phyloP scores from a whole-genome alignment of 371 early-diverging fungal species.

The Mortierella sp. region DNA sequence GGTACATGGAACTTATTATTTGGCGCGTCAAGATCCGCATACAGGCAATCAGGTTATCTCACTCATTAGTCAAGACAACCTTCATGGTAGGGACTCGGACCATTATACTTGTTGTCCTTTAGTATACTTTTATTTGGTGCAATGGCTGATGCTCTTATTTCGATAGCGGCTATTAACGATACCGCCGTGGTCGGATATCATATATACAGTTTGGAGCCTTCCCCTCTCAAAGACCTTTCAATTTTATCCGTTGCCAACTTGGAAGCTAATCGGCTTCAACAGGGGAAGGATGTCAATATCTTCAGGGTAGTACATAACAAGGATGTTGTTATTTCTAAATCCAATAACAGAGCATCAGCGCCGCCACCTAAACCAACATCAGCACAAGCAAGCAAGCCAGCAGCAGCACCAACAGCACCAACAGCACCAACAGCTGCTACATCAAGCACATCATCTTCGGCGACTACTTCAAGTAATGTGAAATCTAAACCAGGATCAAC shows the following conservation, averaged over 20 bases:
- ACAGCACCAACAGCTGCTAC: background rate
- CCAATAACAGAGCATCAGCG: conserved; percentile 14
- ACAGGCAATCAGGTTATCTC: conserved; percentile 36
- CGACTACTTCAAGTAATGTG: background rate
- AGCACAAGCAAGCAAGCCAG: background rate
- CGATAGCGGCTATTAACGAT: conserved; percentile 28
- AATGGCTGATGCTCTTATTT: too few species aligned
- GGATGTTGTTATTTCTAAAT: conserved; percentile 15
- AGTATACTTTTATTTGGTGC: too few species aligned
- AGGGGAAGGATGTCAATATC: conserved; percentile 45
- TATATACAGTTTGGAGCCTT: conserved; percentile 54
- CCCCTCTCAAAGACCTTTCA: conserved; percentile 37
- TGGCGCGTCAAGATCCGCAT: conserved; percentile 36
- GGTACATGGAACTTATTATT: conserved; percentile 45
- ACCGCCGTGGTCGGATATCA: conserved; percentile 34
- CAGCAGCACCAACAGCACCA: background rate
- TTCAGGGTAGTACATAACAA: conserved; percentile 40
- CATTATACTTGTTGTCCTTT: background rate
- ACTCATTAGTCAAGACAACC: conserved; percentile 34
- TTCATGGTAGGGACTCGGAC: conserved; percentile 25
- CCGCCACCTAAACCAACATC: conserved; percentile 1
- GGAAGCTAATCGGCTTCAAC: conserved; percentile 42
- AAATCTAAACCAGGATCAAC: conserved; percentile 15
- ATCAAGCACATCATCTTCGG: conserved; percentile 5
- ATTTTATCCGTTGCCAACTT: conserved; percentile 36